Percentiles rank a stretch among this genome's conserved stretches.
These are phyloP conservation scores for Clarireedia homoeocarpa DNA, from an alignment of 2,329 filamentous ascomycete species.

Conservation along the genomic window DNA sequence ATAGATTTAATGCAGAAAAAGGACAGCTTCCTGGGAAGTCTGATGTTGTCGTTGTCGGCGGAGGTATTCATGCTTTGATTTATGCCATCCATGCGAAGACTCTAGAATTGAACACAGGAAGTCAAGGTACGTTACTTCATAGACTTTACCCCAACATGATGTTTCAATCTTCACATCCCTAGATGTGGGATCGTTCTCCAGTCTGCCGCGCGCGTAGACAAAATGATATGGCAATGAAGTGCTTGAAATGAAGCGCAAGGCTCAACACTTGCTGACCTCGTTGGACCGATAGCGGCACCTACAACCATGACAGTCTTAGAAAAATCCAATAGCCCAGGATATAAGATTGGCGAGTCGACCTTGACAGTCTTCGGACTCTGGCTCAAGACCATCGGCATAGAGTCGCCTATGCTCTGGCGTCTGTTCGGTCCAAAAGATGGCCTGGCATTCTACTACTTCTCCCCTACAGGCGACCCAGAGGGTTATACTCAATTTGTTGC, in stretches of 20 bases:
- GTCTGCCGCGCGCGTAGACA: too few relatives aligned
- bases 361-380: slow-evolving; percentile 20
- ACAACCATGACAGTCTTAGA: slow-evolving; percentile 17
- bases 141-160: not conserved
- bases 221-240: too few relatives aligned
- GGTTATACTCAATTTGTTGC: slow-evolving; percentile 14
- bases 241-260: too few relatives aligned
- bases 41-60: slow-evolving; percentile 22
- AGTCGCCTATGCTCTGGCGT: slow-evolving; percentile 12
- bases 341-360: slow-evolving; percentile 26
- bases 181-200: not conserved
- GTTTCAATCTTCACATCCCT: not conserved
- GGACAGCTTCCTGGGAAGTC: slow-evolving; percentile 11
- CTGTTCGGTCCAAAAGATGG: slow-evolving; percentile 26
- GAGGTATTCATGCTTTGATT: slow-evolving; percentile 21
- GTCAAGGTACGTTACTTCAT: not conserved
- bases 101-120: slow-evolving; percentile 9
- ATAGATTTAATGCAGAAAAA: not conserved
- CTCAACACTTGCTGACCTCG: not conserved
- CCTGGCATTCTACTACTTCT: slow-evolving; percentile 23
- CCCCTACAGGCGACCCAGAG: slow-evolving; percentile 11
- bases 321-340: slow-evolving; percentile 16
- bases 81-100: slow-evolving; percentile 21
- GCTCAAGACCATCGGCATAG: slow-evolving; percentile 18
- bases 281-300: not conserved